Conservation (phyloP, 768 basidiomycete genomes). For the Xerocomus potaroensis region DNA sequence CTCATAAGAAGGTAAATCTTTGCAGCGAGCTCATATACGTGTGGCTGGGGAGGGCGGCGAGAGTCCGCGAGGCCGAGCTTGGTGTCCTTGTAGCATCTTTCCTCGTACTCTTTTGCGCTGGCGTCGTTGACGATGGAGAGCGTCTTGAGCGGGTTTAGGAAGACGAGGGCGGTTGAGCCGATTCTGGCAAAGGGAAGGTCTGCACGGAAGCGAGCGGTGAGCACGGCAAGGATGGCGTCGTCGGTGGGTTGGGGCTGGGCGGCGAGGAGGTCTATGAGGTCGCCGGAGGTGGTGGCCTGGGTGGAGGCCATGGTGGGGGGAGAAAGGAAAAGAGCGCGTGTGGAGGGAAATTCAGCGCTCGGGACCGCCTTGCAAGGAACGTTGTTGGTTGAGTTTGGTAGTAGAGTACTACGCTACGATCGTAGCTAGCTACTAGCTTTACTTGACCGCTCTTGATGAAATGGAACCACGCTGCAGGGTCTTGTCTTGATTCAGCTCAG, state of each 20-base stretch:
- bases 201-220: constrained; percentile 53
- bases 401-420: no score
- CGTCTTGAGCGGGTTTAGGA: constrained; percentile 57
- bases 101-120: constrained; percentile 54
- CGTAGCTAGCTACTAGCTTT: no score
- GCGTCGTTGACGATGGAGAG: constrained; percentile 55
- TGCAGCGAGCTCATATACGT: constrained; percentile 59
- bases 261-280: constrained; percentile 45
- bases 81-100: constrained; percentile 51
- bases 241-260: constrained; percentile 49
- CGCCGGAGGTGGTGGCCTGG: constrained; percentile 35
- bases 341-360: constrained; percentile 4
- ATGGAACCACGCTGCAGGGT: constrained; percentile 31
- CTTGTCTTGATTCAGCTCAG: constrained; percentile 24
- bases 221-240: constrained; percentile 51
- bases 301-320: constrained; percentile 38
- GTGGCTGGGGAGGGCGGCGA: constrained; percentile 46
- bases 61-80: constrained; percentile 36
- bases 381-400: no score
- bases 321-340: constrained; percentile 6
- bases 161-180: constrained; percentile 45
- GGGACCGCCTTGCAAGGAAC: no score
- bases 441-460: constrained; percentile 16
- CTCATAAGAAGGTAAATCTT: constrained; percentile 57
- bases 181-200: constrained; percentile 56